Percentiles rank a stretch among this genome's conserved stretches.
Evolutionary conservation across 1,284 basidiomycete species (phyloP).

Genomic region (Neolentinus lepideus): DNA sequence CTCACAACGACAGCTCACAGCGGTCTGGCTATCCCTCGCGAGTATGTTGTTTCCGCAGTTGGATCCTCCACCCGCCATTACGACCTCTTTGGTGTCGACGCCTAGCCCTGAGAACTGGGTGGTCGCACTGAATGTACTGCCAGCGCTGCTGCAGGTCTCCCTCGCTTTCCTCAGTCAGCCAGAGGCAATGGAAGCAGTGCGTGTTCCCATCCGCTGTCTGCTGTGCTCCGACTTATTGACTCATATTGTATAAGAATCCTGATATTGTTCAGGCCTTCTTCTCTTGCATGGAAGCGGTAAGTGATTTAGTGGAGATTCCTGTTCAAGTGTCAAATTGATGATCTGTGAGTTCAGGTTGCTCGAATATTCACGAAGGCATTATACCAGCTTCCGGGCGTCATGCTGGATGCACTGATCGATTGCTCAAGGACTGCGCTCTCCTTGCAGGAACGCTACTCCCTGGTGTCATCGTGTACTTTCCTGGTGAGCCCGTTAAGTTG

Average conservation of each 20-base stretch:
- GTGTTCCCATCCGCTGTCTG: background rate
- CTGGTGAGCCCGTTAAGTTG: slow-evolving; percentile 67
- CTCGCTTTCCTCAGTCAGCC: slow-evolving; percentile 47
- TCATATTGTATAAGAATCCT: slow-evolving; percentile 50
- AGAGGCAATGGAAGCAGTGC: slow-evolving; percentile 69
- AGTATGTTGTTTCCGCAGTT: slow-evolving; percentile 74
- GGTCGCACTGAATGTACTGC: slow-evolving; percentile 48
- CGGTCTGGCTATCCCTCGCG: slow-evolving; percentile 78
- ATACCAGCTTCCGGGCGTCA: slow-evolving; percentile 57
- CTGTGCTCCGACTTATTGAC: background rate
- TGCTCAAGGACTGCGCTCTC: slow-evolving; percentile 66
- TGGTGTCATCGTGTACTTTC: slow-evolving; percentile 78
- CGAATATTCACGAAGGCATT: slow-evolving; percentile 70
- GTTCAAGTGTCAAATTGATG: background rate
- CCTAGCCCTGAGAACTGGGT: slow-evolving; percentile 32
- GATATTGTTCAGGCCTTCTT: slow-evolving; percentile 89
- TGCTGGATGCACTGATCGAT: slow-evolving; percentile 65
- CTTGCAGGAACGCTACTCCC: slow-evolving; percentile 81
- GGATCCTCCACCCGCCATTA: slow-evolving; percentile 57
- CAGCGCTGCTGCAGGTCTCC: slow-evolving; percentile 55
- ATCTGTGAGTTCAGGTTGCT: slow-evolving; percentile 40
- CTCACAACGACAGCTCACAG: slow-evolving; percentile 65
- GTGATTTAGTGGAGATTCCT: slow-evolving; percentile 14
- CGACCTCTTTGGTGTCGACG: slow-evolving; percentile 30
- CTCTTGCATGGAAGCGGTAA: slow-evolving; percentile 65